Percentiles rank a stretch among this genome's conserved stretches.
phyloP scores from a whole-genome alignment of 2,329 filamentous ascomycete species.

The Sporothrix variecibatus region DNA sequence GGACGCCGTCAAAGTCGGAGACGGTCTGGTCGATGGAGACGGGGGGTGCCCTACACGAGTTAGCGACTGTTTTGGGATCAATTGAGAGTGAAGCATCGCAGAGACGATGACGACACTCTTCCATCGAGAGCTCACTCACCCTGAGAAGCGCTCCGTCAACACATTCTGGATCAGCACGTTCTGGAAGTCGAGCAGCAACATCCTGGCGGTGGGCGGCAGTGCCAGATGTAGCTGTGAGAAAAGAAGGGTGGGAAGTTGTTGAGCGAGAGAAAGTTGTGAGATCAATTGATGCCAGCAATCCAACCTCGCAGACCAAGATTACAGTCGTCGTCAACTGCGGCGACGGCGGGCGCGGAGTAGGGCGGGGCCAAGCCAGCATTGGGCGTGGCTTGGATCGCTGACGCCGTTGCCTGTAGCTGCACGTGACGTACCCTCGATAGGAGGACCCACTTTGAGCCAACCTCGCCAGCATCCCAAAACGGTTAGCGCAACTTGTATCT shows the following conservation, averaged over 20 bases:
- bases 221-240: slow-evolving; percentile 8
- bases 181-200: slow-evolving; percentile 98
- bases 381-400: slow-evolving; percentile 4
- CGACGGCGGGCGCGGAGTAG: slow-evolving; percentile 17
- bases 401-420: slow-evolving; percentile 16
- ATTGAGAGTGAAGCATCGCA: background rate
- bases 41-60: slow-evolving; percentile 69
- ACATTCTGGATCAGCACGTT: slow-evolving; percentile 97
- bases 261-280: background rate
- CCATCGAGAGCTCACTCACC: slow-evolving; percentile 52
- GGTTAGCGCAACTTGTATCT: background rate
- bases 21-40: slow-evolving; percentile 95
- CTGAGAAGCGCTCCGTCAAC: slow-evolving; percentile 89
- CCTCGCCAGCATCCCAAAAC: background rate
- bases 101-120: background rate
- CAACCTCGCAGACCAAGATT: background rate
- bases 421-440: slow-evolving; percentile 9
- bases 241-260: background rate
- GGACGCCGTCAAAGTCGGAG: slow-evolving; percentile 98
- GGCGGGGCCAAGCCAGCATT: slow-evolving; percentile 2
- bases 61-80: background rate
- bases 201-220: slow-evolving; percentile 43
- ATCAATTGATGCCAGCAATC: background rate
- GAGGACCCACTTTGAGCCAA: background rate
- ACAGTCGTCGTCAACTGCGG: slow-evolving; percentile 7